Conservation (phyloP, 1,284 basidiomycete genomes). For the Malassezia restricta region DNA sequence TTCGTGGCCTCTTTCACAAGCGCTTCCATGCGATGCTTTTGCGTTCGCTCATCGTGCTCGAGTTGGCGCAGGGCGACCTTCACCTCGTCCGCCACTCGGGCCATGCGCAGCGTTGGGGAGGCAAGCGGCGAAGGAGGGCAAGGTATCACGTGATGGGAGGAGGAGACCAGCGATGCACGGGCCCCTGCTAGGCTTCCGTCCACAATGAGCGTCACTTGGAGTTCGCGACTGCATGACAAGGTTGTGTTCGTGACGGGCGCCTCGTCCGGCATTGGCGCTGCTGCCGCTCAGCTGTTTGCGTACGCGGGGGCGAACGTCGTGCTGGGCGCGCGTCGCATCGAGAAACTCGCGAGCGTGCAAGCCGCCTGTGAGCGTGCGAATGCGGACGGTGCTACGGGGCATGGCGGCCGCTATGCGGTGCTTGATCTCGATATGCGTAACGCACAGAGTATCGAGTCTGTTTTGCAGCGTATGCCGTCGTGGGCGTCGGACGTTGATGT, state of each 20-base stretch:
- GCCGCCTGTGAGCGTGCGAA: constrained; percentile 58
- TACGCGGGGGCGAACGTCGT: constrained; percentile 48
- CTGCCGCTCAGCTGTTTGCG: constrained; percentile 29
- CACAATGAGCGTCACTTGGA: constrained; percentile 22
- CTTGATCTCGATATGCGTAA: constrained; percentile 34
- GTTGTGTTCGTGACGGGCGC: constrained; percentile 76
- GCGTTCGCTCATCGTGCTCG: no score
- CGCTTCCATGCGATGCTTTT: not conserved
- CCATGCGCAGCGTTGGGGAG: not conserved
- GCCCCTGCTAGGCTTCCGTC: not conserved
- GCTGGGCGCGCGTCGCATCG: constrained; percentile 47
- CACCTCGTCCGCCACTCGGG: not conserved
- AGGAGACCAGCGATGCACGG: not conserved
- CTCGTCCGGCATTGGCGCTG: constrained; percentile 63
- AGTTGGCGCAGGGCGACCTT: not conserved
- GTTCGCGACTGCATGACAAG: constrained; percentile 56
- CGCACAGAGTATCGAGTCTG: constrained; percentile 20
- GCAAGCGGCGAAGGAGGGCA: not conserved
- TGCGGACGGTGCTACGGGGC: constrained; percentile 59
- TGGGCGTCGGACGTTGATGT: constrained; percentile 41
- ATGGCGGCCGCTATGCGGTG: constrained; percentile 34
- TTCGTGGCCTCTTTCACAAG: not conserved
- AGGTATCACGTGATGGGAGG: not conserved
- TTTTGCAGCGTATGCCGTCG: constrained; percentile 25
- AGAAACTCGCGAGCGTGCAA: constrained; percentile 41